Base-by-base conservation (phyloP, 2,329 filamentous ascomycete species). In the Ophiocordyceps camponoti-leonardi region DNA sequence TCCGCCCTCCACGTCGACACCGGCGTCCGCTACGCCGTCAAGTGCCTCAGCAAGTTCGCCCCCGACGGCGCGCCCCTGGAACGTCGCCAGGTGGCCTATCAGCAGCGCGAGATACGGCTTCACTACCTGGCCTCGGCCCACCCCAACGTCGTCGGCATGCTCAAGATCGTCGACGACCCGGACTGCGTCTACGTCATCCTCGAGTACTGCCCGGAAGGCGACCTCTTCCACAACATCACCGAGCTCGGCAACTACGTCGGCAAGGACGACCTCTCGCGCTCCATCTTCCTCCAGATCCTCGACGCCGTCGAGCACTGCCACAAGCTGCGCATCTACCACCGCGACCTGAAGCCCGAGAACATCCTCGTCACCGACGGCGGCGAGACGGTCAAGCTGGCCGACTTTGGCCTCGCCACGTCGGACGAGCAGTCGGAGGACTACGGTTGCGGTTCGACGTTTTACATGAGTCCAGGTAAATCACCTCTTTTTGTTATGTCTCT, bases 301-400 rank as follows among this genome's bases (percentile, higher is more conserved):
- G 85, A 95, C 72, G 92, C 92, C 63, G 90, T 96, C 52, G 83
- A 92, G 61, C 86, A 88, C 67, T 96, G 92, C 75, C 92, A 98
- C 66, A 79, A 77, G 53, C 69, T 87, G 57, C 87, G 88, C 58
- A 94, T 98, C 61, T 98, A 94, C 72, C 92, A 98, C 66, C 76
- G 92, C 65, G 92, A 98, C 63, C 72, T 98, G 50, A 98, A 98
- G 73, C 92, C 92, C 48, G 92, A 98, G 71, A 98, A 98, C 65
- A 86, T 98, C 53, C 70, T 98, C 59, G 90, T 98, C 47, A 83
- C 84, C 56, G 83, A 94, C 67, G 72, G 81, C 51, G 90, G 90
- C 52, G 78, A 82, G 66, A 92, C 86, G 33, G 86, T 94, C 59
- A 94, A 96, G 69, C 76, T 98, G 52, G 92, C 90, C 53, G 92